Percentiles rank a stretch among this genome's conserved stretches.
phyloP scores from a whole-genome alignment of 2,329 filamentous ascomycete genomes.

The Aureobasidium sp. region DNA sequence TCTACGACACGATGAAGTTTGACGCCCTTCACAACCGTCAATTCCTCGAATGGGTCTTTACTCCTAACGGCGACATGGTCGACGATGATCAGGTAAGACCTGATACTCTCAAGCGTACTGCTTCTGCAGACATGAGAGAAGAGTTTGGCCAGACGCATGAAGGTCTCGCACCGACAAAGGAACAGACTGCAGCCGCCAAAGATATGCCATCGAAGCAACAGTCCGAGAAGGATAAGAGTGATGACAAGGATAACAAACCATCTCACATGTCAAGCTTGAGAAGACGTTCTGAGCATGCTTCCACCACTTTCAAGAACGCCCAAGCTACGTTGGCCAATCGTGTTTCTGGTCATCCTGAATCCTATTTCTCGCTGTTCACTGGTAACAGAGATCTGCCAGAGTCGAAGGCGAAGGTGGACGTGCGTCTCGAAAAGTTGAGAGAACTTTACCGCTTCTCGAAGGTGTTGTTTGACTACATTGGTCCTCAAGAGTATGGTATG shows the following conservation, averaged over 20 bases:
- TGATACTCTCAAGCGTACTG: constrained; percentile 24
- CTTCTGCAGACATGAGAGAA: constrained; percentile 27
- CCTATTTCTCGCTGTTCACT: constrained; percentile 86
- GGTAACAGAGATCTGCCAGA: constrained; percentile 40
- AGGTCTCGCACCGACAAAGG: constrained; percentile 20
- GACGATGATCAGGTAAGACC: constrained; percentile 48
- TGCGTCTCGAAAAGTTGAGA: constrained; percentile 76
- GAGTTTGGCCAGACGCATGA: constrained; percentile 29
- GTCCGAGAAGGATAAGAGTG: constrained; percentile 9
- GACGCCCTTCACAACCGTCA: constrained; percentile 94
- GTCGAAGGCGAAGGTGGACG: constrained; percentile 74
- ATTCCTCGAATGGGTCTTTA: constrained; percentile 96
- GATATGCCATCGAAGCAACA: constrained; percentile 7
- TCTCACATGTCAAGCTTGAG: constrained; percentile 44
- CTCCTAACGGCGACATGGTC: constrained; percentile 70
- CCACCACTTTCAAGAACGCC: constrained; percentile 15
- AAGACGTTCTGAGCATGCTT: constrained; percentile 43
- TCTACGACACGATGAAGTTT: constrained; percentile 99
- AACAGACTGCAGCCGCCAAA: constrained; percentile 19
- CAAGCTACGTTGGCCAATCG: constrained; percentile 19
- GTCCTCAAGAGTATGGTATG: constrained; percentile 96
- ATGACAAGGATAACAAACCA: neutral
- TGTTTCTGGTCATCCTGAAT: constrained; percentile 38
- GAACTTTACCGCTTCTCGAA: constrained; percentile 93
- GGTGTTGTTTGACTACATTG: constrained; percentile 95